These are phyloP conservation scores for Bullera alba DNA, from an alignment of 768 basidiomycete genomes.

Conservation along the genomic window DNA sequence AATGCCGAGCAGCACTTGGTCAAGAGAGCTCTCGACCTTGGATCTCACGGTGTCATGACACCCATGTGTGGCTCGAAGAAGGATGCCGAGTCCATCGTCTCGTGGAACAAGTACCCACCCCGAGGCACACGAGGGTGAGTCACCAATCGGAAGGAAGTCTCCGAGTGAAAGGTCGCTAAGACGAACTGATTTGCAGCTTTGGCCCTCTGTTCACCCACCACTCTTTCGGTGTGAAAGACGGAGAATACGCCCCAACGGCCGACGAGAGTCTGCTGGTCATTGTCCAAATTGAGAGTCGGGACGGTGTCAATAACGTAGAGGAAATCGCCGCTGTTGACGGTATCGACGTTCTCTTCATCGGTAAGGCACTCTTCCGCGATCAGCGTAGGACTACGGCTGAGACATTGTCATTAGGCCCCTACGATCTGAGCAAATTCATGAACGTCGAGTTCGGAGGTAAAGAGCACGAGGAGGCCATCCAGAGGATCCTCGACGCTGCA, in stretches of 20 bases:
- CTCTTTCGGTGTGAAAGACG: constrained; percentile 26
- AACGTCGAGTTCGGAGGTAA: constrained; percentile 38
- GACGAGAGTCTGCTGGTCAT: constrained; percentile 41
- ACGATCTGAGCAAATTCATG: constrained; percentile 43
- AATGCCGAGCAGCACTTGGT: constrained; percentile 41
- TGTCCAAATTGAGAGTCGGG: constrained; percentile 44
- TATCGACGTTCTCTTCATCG: constrained; percentile 45
- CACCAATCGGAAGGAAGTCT: no score
- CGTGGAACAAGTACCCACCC: constrained; percentile 44
- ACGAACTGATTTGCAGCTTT: no score
- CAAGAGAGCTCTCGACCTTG: constrained; percentile 47
- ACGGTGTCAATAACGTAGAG: constrained; percentile 43
- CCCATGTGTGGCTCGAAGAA: constrained; percentile 44
- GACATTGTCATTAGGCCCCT: constrained; percentile 29
- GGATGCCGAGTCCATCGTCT: constrained; percentile 41
- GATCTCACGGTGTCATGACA: constrained; percentile 46
- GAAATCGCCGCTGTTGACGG: constrained; percentile 43
- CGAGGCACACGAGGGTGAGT: constrained; percentile 44
- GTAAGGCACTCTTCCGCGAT: constrained; percentile 21
- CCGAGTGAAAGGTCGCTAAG: no score
- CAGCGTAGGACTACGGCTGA: background rate
- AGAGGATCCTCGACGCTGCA: constrained; percentile 38
- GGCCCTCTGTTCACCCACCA: constrained; percentile 45
- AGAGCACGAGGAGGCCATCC: constrained; percentile 45
- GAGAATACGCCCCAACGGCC: constrained; percentile 37